Evolutionary conservation across 768 basidiomycete genomes (phyloP), one percentile per base, ranked within the genome.

Genomic region (Tricholomella constricta): DNA sequence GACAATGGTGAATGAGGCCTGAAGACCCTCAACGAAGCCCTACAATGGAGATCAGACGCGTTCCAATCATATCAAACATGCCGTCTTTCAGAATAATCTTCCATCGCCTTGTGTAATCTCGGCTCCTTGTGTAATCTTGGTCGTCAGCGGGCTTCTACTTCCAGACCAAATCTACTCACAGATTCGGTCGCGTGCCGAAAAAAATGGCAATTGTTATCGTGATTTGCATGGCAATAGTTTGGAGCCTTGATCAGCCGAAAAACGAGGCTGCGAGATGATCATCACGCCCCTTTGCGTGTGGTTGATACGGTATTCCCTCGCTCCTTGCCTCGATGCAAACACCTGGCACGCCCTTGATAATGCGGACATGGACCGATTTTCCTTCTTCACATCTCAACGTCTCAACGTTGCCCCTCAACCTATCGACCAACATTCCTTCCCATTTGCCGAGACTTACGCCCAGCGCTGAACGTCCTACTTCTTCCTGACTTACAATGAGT

Each of bases 331-430:
- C 74, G 66, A 75, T 66, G 76, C 65, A 74, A 67, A 69, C 72
- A 55, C 71, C 76, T 74, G 76, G 74, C 72, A 63, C 54, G 42
- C 47, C 59, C 65, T 71, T 66, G 71, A 75, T 75, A 73, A 76
- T 69, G 62, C 51, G 45, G 47, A 40, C 47, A 40, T 37, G 48
- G 55, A 57, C 63, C 52, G 31, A 52, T 47, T 45, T 49, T 52
- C 38, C 43, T 49, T 48, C 64, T 53, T 26, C 51, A 53, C 56
- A 55, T 54, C 48, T 62, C 57, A 57, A 38, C 45, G 35, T 54
- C 48, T 62, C 57, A 57, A 38, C 45, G 35, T 43, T 48, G 45
- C 44, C 54, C 31, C 48, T 34, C 47, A 42, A 42, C 22, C 43
- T 27, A 42, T 38, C 31, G 22, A 42, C 45, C 54, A 54, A 62